Percentiles rank a stretch among this genome's conserved stretches.
Conservation (phyloP, 2,329 filamentous ascomycete species). For the Aspergillus tanneri region DNA sequence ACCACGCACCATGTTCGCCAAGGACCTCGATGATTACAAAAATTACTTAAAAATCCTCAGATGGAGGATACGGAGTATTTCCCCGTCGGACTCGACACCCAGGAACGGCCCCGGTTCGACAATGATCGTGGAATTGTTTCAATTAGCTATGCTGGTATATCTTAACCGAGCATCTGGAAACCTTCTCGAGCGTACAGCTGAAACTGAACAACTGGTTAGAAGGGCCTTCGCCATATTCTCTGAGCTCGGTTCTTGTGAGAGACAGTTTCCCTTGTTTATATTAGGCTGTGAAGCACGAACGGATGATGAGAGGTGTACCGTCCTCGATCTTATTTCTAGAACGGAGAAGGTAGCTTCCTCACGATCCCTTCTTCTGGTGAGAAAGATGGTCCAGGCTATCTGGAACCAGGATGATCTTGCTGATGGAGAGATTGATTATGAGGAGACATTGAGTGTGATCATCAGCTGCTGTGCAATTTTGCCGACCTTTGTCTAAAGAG, state of each 20-base stretch:
- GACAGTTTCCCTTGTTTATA: slow-evolving; percentile 13
- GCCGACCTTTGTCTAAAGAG: not conserved
- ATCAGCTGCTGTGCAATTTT: slow-evolving; percentile 9
- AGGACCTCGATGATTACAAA: not conserved
- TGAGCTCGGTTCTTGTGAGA: slow-evolving; percentile 2
- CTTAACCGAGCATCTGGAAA: slow-evolving; percentile 4
- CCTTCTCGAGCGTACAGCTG: not conserved
- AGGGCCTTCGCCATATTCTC: slow-evolving; percentile 4
- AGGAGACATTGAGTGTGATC: slow-evolving; percentile 7
- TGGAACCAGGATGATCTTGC: slow-evolving; percentile 17
- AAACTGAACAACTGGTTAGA: not conserved
- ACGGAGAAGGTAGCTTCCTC: slow-evolving; percentile 7
- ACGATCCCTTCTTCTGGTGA: slow-evolving; percentile 4
- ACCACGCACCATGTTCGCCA: not conserved
- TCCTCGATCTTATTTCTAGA: slow-evolving; percentile 10
- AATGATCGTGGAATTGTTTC: slow-evolving; percentile 6
- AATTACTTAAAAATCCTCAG: not conserved
- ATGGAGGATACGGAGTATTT: not conserved
- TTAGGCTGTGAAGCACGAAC: slow-evolving; percentile 12
- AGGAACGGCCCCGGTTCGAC: too few species aligned
- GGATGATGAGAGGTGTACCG: slow-evolving; percentile 3
- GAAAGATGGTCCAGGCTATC: slow-evolving; percentile 3
- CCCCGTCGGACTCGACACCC: too few species aligned
- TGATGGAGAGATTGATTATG: slow-evolving; percentile 5
- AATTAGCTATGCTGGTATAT: slow-evolving; percentile 9